A percentile compares a stretch with the other conserved stretches of the same genome.
phyloP scores from a whole-genome alignment of 257 asterid species.

The Solanum corneliomulleri region DNA sequence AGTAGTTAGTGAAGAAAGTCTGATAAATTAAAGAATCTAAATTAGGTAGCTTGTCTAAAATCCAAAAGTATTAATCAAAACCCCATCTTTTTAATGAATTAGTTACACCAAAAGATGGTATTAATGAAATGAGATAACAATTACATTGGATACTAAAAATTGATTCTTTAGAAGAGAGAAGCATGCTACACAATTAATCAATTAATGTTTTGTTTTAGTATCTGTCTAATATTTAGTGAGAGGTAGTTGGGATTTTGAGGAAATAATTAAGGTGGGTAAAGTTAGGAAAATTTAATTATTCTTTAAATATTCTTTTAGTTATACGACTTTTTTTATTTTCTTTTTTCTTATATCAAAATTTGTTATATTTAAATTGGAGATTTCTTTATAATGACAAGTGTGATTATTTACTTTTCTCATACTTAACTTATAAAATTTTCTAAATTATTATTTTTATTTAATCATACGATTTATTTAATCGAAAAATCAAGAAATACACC shows the following conservation, averaged over 20 bases:
- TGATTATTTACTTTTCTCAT: too few species aligned
- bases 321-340: background rate
- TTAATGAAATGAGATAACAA: background rate
- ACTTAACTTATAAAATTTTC: too few species aligned
- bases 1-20: background rate
- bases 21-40: background rate
- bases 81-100: background rate
- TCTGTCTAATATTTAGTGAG: background rate
- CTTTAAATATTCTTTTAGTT: background rate
- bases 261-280: background rate
- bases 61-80: background rate
- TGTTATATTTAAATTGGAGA: too few species aligned
- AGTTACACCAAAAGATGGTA: background rate
- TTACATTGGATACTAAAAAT: background rate
- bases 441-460: background rate
- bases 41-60: constrained; percentile 11
- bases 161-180: background rate
- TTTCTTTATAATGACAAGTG: too few species aligned
- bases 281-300: background rate
- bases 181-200: background rate
- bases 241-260: background rate
- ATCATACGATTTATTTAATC: background rate
- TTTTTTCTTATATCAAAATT: too few species aligned
- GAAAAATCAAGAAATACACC: background rate
- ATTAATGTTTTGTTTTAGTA: background rate